These are phyloP conservation scores for Blastocystis sp. DNA, from an alignment of 352 stramenopile species.

Conservation along the genomic window DNA sequence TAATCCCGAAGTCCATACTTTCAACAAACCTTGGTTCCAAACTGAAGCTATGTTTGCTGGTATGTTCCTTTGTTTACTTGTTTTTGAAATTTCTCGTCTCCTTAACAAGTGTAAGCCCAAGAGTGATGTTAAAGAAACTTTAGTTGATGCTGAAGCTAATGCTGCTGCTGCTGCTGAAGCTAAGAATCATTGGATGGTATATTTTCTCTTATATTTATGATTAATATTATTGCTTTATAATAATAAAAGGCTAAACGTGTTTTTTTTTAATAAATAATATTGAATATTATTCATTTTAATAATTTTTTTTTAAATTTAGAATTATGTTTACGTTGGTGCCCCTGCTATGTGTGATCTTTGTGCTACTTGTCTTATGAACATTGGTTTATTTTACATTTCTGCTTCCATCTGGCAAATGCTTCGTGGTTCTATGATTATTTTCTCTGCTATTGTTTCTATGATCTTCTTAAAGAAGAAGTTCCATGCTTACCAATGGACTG, in stretches of 20 bases:
- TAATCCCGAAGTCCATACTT: background rate
- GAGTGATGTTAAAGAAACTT: no score
- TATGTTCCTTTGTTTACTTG: conserved; percentile 41
- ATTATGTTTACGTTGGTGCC: conserved; percentile 40
- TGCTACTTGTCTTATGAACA: conserved; percentile 61
- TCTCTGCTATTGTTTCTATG: conserved; percentile 62
- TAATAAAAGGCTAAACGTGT: background rate
- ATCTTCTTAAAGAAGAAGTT: conserved; percentile 58
- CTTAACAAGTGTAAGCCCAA: conserved; percentile 8
- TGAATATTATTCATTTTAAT: conserved; percentile 41
- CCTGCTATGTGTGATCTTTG: conserved; percentile 58
- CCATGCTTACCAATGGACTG: conserved; percentile 60
- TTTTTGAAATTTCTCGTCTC: conserved; percentile 33
- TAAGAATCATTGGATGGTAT: background rate
- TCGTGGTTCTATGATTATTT: conserved; percentile 66
- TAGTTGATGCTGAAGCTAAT: conserved; percentile 31
- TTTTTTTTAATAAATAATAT: conserved; percentile 14
- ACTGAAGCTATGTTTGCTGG: conserved; percentile 42
- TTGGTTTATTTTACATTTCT: conserved; percentile 61
- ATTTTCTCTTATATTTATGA: conserved; percentile 27
- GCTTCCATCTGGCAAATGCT: conserved; percentile 69
- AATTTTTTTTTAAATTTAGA: conserved; percentile 28
- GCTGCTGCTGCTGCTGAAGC: conserved; percentile 10
- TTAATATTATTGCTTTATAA: background rate
- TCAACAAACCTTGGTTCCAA: conserved; percentile 43